Evolutionary conservation across 1,284 basidiomycete species (phyloP), one percentile per base, ranked within the genome.

Genomic region (Cutaneotrichosporon sp.): DNA sequence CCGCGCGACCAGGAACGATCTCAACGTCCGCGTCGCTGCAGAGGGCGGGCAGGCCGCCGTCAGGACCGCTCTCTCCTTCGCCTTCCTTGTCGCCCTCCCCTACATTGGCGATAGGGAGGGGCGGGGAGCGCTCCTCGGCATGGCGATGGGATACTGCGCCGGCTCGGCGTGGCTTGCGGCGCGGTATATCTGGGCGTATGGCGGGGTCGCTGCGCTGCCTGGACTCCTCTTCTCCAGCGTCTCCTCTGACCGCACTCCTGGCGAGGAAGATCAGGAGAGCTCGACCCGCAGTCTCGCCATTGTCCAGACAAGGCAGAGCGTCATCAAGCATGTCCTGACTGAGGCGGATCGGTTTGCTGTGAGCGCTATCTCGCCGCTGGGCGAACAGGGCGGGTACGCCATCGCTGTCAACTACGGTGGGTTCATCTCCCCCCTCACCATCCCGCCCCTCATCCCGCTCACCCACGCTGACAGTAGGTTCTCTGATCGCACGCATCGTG

Each of bases 271-370:
- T 22, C 56, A n/a, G 67, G 58, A 38, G 54, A 18, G 9, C 3
- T 34, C 16, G 56, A 74, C 43, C 42, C 60, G n/a, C 25, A 62
- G 18, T 56, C 62, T 79, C 29, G 78, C 76, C 1, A 58, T 71
- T 58, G 91, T 89, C 0, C 91, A 98, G 85, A 91, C 75, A 8
- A 61, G 75, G 6, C 76, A 78, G 56, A 73, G 74, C 2, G 69
- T 97, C 3, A 83, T 98, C 69, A 99, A 99, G 76, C 95, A 99
- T 74, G 84, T 95, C 66, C 82, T 99, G 31, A 98, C 95, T 0
- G 97, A 99, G 75, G 93, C 91, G 11, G 97, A 99, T 79, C 93
- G 97, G 70, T 82, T 99, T 52, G 85, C 95, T 2, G 84, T 97
- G 25, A 90, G 91, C 0, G 86, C 85, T 69, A 87, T 92, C 66